Evolutionary conservation across 2,329 filamentous ascomycete species (phyloP), one percentile per base, ranked within the genome.

Genomic region (Fusarium nodosum): DNA sequence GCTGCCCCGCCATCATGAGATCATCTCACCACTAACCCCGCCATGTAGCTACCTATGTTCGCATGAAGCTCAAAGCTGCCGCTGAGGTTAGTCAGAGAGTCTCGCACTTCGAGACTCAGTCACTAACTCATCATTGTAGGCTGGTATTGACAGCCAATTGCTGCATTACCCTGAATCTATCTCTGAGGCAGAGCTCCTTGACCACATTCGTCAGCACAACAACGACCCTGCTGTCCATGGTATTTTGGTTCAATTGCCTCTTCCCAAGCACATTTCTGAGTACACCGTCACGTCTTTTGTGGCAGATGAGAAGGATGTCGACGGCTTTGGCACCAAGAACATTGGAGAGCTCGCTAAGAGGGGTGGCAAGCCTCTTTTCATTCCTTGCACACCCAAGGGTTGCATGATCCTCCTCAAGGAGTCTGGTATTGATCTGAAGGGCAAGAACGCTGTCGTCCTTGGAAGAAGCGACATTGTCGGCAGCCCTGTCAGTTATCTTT

Each of bases 51-150:
- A 98, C 95, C 54, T 99, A 99, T 92, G 95, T 99, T 82, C 94
- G 94, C 83, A 99, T 99, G 96, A 99, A 99, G 85, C 84, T 97
- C 77, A 99, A 97, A 87, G 96, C 96, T 72, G 96, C 96, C 61
- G 86, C 93, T 79, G 96, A 98, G 87, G 92, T 94, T 84, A 74
- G 82, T 55, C 24, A 51, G 7, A 12, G 9, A 34, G 5, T 13
- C 52, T 28, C 5, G 3, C 13, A 6, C 8, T 16, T 70, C 58
- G 68, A 52, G 34, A 36, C 41, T 24, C 16, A 18, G 11, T 50
- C 26, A 52, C 34, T 46, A 26, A 48, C 39, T 36, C 26, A 50
- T 13, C 15, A 10, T 30, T 16, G 48, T 74, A 95, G 92, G 94
- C 94, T 77, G 93, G 93, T 77, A 97, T 99, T 78, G 86, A 88